phyloP scores from a whole-genome alignment of 139 green algal genomes.

The Chlamydomonas sp. region DNA sequence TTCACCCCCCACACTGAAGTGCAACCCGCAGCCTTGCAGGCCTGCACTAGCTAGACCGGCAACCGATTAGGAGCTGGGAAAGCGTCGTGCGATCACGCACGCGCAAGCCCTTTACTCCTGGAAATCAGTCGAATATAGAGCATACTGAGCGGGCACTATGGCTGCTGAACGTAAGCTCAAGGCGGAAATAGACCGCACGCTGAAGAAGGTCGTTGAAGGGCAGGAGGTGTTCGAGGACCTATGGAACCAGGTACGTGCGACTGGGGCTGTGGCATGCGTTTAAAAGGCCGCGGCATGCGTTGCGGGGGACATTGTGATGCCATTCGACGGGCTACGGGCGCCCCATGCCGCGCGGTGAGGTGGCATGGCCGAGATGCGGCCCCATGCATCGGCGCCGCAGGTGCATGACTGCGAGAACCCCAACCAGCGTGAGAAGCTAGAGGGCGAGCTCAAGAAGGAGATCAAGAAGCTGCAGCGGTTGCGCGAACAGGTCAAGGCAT shows the following conservation, averaged over 20 bases:
- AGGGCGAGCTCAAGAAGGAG: constrained; percentile 97
- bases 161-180: constrained; percentile 51
- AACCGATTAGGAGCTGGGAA: no score
- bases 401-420: constrained; percentile 84
- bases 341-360: no score
- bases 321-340: no score
- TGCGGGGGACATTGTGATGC: no score
- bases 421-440: constrained; percentile 93
- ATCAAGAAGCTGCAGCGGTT: constrained; percentile 99
- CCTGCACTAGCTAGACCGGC: no score
- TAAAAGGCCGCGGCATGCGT: background rate
- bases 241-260: constrained; percentile 77
- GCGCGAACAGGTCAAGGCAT: constrained; percentile 97
- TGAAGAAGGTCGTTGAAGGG: constrained; percentile 95
- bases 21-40: no score
- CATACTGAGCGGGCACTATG: no score
- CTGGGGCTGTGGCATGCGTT: background rate
- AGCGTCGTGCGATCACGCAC: no score
- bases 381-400: constrained; percentile 45
- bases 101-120: no score
- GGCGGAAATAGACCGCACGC: constrained; percentile 83
- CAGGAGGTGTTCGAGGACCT: constrained; percentile 94
- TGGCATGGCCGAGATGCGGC: constrained; percentile 16
- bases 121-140: no score
- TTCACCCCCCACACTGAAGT: no score